Base-by-base conservation (phyloP, 2,329 filamentous ascomycete species). In the Passalora sequoiae region DNA sequence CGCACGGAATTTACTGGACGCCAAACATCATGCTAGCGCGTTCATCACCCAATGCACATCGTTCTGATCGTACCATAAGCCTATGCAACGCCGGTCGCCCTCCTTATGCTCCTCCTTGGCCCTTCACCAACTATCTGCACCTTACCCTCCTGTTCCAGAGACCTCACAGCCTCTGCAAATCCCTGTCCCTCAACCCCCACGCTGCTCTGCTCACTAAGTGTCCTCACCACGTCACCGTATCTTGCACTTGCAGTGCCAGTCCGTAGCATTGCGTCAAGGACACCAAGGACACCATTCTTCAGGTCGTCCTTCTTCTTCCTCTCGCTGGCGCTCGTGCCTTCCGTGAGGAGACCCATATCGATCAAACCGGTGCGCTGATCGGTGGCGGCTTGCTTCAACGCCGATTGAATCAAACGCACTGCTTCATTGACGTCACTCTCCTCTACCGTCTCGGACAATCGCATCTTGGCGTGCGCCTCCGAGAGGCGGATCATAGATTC, bases 401-500 rank as follows among this genome's bases (percentile, higher is more conserved):
- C 92, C 1, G 83, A 86, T 60, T 91, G 88, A 67, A 98, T 98
- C 30, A 98, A 75, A 8, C 92, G 84, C 35, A 94, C 87, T 0
- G 92, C 89, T 70, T 98, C 92, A 38, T 80, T 71, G 4, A 98
- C 94, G 60, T 98, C 94, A 37, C 78, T 77, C 20, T 77, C 79
- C 0, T 86, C 89, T 30, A 98, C 92, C 10, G 74, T 78, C 2
- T 73, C 65, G 0, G 84, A 80, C 4, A 98, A 78, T 3, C 92
- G 85, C 94, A 98, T 98, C 68, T 96, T 96, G 38, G 92, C 94
- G 67, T 98, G 94, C 0, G 89, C 92, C 71, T 98, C 92, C 1
- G 89, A 73, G 3, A 98, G 83, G 49, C 92, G 91, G 62, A 98
- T 97, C 94, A 98, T 98, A 33, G 85, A 92, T 69, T 98, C 94